Evolutionary conservation across 2,329 filamentous ascomycete genomes (phyloP).

Genomic region (Fusarium sacchari): DNA sequence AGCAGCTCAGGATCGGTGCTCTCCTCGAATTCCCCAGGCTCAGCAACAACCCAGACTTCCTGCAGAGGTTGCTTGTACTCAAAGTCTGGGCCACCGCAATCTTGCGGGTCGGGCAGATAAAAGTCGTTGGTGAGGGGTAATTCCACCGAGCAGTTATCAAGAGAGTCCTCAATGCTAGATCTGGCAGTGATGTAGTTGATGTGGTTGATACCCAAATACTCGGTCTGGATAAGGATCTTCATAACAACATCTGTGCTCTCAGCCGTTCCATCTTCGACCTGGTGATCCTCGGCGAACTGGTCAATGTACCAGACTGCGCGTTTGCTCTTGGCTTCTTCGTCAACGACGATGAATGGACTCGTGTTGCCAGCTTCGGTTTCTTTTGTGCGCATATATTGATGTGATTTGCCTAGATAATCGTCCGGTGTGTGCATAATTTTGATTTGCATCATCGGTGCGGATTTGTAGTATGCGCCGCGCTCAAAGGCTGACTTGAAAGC

Average conservation of each 20-base stretch:
- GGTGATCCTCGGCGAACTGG: background rate
- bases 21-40: background rate
- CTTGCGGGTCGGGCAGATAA: background rate
- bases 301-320: constrained; percentile 4
- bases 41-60: background rate
- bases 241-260: constrained; percentile 3
- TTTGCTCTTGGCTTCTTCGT: background rate
- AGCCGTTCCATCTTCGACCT: background rate
- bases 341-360: background rate
- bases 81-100: background rate
- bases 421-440: background rate
- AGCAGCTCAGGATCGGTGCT: background rate
- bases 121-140: constrained; percentile 3
- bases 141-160: background rate
- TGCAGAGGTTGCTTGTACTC: background rate
- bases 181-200: background rate
- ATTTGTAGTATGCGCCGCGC: background rate
- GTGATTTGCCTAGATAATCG: background rate
- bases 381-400: background rate
- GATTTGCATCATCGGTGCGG: background rate
- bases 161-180: background rate
- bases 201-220: background rate
- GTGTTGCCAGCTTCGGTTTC: constrained; percentile 4
- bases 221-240: background rate
- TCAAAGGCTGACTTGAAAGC: background rate